Evolutionary conservation across 805 yeast genomes (phyloP).

Genomic region (Middelhovenomyces tepae): DNA sequence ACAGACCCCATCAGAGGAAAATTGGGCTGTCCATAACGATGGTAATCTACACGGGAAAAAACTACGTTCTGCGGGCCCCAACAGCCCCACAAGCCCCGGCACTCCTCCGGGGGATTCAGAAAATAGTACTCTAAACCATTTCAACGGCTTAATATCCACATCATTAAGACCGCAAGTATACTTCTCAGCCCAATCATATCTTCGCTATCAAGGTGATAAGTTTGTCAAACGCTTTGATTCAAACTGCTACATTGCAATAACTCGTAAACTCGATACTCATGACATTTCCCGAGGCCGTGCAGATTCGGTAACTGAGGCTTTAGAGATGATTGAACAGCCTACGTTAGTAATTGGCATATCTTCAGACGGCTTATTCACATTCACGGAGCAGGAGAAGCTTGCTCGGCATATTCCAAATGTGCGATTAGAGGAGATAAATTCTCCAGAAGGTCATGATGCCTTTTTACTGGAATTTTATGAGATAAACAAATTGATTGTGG

Average conservation of each 20-base stretch:
- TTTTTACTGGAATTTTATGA: conserved; percentile 81
- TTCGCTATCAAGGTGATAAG: conserved; percentile 89
- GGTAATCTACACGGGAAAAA: conserved; percentile 42
- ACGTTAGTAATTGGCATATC: conserved; percentile 80
- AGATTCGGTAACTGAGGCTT: conserved; percentile 40
- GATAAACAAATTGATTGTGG: conserved; percentile 61
- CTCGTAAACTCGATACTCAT: conserved; percentile 90
- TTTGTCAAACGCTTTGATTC: conserved; percentile 90
- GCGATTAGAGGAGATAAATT: conserved; percentile 58
- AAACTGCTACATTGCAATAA: conserved; percentile 89
- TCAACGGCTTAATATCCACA: conserved; percentile 5
- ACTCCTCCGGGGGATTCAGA: too few species aligned
- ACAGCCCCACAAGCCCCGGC: conserved; percentile 14
- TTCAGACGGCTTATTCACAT: conserved; percentile 88
- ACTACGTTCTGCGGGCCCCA: conserved; percentile 8
- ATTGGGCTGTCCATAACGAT: conserved; percentile 83
- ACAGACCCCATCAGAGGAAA: conserved; percentile 51
- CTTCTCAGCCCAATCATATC: conserved; percentile 91
- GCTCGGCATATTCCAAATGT: conserved; percentile 70
- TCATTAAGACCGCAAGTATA: conserved; percentile 45
- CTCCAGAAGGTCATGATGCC: conserved; percentile 98
- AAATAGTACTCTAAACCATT: conserved; percentile 5
- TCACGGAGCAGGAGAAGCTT: conserved; percentile 79
- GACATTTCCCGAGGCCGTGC: conserved; percentile 78
- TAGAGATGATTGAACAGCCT: conserved; percentile 59